Evolutionary conservation across 2,329 filamentous ascomycete genomes (phyloP).

Genomic region (Xylariaceae sp.): DNA sequence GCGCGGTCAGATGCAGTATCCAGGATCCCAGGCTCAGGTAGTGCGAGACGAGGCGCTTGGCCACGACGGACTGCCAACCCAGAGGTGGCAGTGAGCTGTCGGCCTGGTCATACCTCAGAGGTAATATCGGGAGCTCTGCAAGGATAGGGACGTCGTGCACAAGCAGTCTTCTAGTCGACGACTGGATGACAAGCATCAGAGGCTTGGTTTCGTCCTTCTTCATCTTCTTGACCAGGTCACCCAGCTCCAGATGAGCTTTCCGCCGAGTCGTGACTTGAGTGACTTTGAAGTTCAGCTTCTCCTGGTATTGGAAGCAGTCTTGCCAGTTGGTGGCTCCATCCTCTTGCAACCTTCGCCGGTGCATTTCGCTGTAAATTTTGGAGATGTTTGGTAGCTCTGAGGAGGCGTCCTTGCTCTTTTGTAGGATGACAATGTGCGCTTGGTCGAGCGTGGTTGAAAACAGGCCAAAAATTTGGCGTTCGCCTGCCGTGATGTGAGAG

Average conservation of each 20-base stretch:
- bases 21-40: slow-evolving; percentile 91
- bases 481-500: slow-evolving; percentile 85
- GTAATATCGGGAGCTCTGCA: slow-evolving; percentile 75
- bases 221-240: slow-evolving; percentile 84
- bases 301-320: slow-evolving; percentile 78
- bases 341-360: slow-evolving; percentile 58
- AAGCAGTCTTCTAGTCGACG: slow-evolving; percentile 72
- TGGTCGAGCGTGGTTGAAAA: slow-evolving; percentile 78
- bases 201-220: slow-evolving; percentile 76
- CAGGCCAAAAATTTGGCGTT: slow-evolving; percentile 86
- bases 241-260: slow-evolving; percentile 81
- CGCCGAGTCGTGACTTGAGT: slow-evolving; percentile 82
- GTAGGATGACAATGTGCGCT: slow-evolving; percentile 82
- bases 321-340: slow-evolving; percentile 66
- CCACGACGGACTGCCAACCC: slow-evolving; percentile 87
- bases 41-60: slow-evolving; percentile 76
- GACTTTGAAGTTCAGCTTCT: slow-evolving; percentile 76
- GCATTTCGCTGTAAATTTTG: slow-evolving; percentile 75
- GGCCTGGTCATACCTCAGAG: slow-evolving; percentile 70
- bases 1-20: slow-evolving; percentile 78
- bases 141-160: slow-evolving; percentile 79
- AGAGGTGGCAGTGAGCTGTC: slow-evolving; percentile 86
- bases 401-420: slow-evolving; percentile 65
- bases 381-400: slow-evolving; percentile 86
- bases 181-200: slow-evolving; percentile 82